Conservation (phyloP, 2,329 filamentous ascomycete species). For the Leptodontidium sp. region DNA sequence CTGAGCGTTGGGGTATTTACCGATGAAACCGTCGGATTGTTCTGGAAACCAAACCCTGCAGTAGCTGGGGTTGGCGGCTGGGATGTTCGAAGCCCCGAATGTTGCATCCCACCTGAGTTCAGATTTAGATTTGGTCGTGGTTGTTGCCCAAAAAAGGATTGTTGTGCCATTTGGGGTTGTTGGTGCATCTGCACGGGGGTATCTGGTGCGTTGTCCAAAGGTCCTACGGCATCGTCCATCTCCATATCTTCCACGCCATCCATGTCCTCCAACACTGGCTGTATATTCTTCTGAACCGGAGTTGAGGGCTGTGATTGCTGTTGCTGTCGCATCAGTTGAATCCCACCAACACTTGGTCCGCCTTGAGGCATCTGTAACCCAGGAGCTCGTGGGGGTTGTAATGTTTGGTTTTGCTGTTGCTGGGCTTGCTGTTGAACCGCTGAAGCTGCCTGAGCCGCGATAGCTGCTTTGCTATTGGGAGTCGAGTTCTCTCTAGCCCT, state of each 20-base stretch:
- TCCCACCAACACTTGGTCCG: constrained; percentile 44
- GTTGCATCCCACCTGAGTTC: constrained; percentile 72
- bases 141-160: constrained; percentile 69
- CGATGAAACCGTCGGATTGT: constrained; percentile 96
- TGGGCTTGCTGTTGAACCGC: constrained; percentile 60
- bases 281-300: constrained; percentile 42
- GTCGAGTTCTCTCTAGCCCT: constrained; percentile 53
- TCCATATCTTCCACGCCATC: constrained; percentile 95
- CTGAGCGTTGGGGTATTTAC: constrained; percentile 94
- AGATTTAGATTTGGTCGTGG: constrained; percentile 80
- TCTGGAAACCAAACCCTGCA: constrained; percentile 79
- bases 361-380: constrained; percentile 44
- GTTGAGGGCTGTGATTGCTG: constrained; percentile 46
- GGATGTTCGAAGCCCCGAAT: constrained; percentile 83
- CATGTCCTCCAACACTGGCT: constrained; percentile 65
- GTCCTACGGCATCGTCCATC: constrained; percentile 83
- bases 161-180: constrained; percentile 72
- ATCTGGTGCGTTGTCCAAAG: constrained; percentile 66
- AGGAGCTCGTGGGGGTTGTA: constrained; percentile 37
- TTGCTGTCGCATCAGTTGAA: constrained; percentile 47
- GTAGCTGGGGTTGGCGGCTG: constrained; percentile 86
- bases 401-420: constrained; percentile 43
- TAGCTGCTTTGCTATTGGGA: constrained; percentile 57
- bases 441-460: constrained; percentile 43
- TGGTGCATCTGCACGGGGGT: constrained; percentile 51